Evolutionary conservation across 2,329 filamentous ascomycete genomes (phyloP), one percentile per base, ranked within the genome.

Genomic region (Sclerotinia borealis): DNA sequence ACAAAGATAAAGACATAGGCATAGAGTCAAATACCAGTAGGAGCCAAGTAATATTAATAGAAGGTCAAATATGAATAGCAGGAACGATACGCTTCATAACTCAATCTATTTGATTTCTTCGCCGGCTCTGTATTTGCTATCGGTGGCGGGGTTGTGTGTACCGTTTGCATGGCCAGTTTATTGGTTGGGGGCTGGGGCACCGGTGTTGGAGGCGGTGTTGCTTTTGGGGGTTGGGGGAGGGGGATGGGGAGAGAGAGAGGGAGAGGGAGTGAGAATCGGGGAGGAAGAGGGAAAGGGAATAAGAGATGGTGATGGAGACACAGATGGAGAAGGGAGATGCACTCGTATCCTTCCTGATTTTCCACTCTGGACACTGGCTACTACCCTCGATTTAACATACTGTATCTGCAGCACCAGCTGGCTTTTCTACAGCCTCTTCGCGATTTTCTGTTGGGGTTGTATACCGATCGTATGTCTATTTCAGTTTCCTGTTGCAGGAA

Each of bases 361-460:
- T 34, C 79, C 79, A 2, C 67, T 82, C 2, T 82, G 80, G 79
- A 76, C 78, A 1, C 66, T 81, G 1, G 72, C 83, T 58, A 71
- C 77, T 2, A 77, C 77, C 0, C 66, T 82, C 31, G 81, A 82
- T 65, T 70, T 82, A 3, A 65, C 73, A 0, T 83, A 82, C 68
- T 75, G 76, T 2, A 72, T 83, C 13, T 77, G 75, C 51, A 75
- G 80, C 15, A 83, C 80, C 17, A 83, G 81, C 67, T 83, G 81
- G 81, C 76, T 83, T 1, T 74, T 83, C 0, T 79, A 79, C 61
- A 76, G 75, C 67, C 66, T 77, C 1, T 83, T 80, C 66, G 68
- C 75, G 3, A 68, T 70, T 0, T 52, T 67, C 1, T 81, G 79
- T 66, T 82, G 79, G 68, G 75, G 77, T 1, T 64, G 72, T 2